Evolutionary conservation across 1,284 basidiomycete species (phyloP), one percentile per base, ranked within the genome.

Genomic region (Pseudozyma hubeiensis): DNA sequence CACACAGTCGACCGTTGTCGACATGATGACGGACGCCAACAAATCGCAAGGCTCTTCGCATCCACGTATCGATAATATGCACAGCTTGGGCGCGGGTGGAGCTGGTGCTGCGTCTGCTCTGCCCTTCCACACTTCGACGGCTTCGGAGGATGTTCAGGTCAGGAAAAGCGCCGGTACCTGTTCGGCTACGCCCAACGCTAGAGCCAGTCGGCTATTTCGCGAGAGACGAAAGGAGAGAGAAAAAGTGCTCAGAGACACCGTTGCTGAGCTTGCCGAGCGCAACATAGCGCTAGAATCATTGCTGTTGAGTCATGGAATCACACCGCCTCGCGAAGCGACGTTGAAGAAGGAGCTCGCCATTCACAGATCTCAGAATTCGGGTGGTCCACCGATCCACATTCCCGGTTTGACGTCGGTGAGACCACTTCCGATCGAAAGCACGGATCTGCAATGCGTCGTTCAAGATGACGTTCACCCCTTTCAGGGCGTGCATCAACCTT

Each of bases 161-260:
- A 39, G 35, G 33, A 45, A 8, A 19, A 19, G 17, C 16, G 9
- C 16, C 35, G 52, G 45, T 14, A 7, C 39, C 1, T 45, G 35
- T 14, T 53, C 59, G 0, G 3, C 47, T 9, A 62, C 58, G 7
- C 48, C 63, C 13, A 71, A 71, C 39, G 63, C 63, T 43, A 34
- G 56, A 30, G 63, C 68, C 4, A 71, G 63, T 43, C 54, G 59
- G 19, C 16, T 66, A 34, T 71, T 71, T 31, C 68, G 68, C 7
- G 63, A 71, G 19, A 39, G 68, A 35, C 58, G 68, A 4, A 71
- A 71, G 44, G 60, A 71, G 31, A 54, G 63, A 0, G 68, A 71
- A 40, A 62, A 34, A 40, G 33, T 71, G n/a, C 31, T 71, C 10
- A 39, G 68, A 17, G 63, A 71, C 53, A 65, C 68, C 0, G 47